Evolutionary conservation across 495 filamentous ascomycete species (phyloP), one percentile per base, ranked within the genome.

Genomic region (Thermothielavioides terrestris): DNA sequence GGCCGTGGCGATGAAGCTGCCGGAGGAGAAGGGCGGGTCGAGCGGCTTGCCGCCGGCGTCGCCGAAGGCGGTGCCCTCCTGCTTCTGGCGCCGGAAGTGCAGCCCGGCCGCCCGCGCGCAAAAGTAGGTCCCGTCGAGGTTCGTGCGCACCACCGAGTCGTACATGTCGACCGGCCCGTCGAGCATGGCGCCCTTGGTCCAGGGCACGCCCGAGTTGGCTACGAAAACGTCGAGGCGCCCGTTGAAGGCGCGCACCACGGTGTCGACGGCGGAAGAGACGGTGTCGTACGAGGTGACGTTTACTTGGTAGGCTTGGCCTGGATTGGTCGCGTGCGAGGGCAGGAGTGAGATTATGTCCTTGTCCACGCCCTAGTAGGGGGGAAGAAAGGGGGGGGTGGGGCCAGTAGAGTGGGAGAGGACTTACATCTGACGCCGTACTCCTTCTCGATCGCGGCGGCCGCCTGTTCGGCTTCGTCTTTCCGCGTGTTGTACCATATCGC

Each of bases 401-500:
- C 14, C 4, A 34, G 42, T n/a, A n/a, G 15, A 12, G 32, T 12
- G 26, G 32, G 25, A 48, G 38, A 43, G 22, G 14, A 59, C 68
- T 55, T 64, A 91, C 88, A 83, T 66, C 84, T 84, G 39, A 95
- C 87, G n/a, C 85, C 85, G 56, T 83, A 92, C 32, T 76, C 77
- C 57, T 79, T 68, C 57, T 82, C 84, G 46, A 94, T 85, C 40
- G 84, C 80, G 17, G 73, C 74, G 3, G 89, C 89, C n/a, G 80
- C 72, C 37, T 83, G 77, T 34, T 81, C 50, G 7, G 83, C 82
- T 54, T 84, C 81, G 51, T 85, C 82, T 58, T 77, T 75, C 68
- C 92, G 89, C 63, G 73, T 79, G 60, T 88, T 88, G 58, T 89
- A 94, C 83, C 85, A 91, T 26, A 95, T 80, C 3, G 85, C 88